phyloP scores from a whole-genome alignment of 1,139 yeast genomes.

The Blastobotrys ciferrii region DNA sequence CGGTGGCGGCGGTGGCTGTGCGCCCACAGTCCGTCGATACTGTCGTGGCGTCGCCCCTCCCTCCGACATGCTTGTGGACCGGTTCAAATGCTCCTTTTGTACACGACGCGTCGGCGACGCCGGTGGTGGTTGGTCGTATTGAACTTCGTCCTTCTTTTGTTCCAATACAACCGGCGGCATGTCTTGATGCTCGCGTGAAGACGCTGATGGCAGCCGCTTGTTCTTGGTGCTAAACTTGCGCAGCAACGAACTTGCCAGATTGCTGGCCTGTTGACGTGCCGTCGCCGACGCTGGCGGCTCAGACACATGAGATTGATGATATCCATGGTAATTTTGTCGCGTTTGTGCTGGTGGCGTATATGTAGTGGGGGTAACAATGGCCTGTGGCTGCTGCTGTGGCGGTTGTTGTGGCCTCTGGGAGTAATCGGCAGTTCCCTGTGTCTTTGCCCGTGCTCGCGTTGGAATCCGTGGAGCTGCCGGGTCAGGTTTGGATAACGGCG shows the following conservation, averaged over 20 bases:
- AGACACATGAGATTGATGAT: slow-evolving; percentile 24
- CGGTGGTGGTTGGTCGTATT: slow-evolving; percentile 11
- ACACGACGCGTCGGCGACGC: slow-evolving; percentile 1
- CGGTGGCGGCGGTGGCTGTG: slow-evolving; percentile 17
- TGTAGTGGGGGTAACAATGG: slow-evolving; percentile 8
- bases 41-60: slow-evolving; percentile 13
- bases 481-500: slow-evolving; percentile 22
- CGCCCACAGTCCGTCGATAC: slow-evolving; percentile 9
- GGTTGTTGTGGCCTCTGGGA: slow-evolving; percentile 13
- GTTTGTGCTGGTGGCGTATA: slow-evolving; percentile 15
- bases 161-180: slow-evolving; percentile 6
- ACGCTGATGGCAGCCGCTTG: slow-evolving; percentile 21
- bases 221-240: slow-evolving; percentile 32
- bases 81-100: slow-evolving; percentile 13
- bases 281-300: slow-evolving; percentile 21
- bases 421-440: slow-evolving; percentile 27
- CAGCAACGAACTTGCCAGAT: slow-evolving; percentile 29
- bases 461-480: slow-evolving; percentile 20
- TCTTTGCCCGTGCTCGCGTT: slow-evolving; percentile 28
- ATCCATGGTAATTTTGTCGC: slow-evolving; percentile 10
- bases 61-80: slow-evolving; percentile 27
- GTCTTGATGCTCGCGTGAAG: slow-evolving; percentile 7
- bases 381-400: slow-evolving; percentile 12
- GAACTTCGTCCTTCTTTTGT: slow-evolving; percentile 7
- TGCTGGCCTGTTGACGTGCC: slow-evolving; percentile 18